Evolutionary conservation across 2,329 filamentous ascomycete species (phyloP).

Genomic region (Fusarium musae): DNA sequence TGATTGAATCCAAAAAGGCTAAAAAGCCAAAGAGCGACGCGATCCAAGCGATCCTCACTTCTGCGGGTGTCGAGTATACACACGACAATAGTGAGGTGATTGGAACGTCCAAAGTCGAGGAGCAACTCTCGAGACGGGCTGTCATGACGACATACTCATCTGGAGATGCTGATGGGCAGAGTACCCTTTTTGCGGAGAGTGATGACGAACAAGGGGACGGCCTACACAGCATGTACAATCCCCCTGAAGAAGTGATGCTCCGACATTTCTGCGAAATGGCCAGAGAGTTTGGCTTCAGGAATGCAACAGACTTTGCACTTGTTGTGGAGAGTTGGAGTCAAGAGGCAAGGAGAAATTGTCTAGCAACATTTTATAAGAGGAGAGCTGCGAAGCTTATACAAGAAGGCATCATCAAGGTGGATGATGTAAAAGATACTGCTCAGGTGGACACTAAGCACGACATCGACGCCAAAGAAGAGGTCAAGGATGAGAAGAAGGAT

Average conservation of each 20-base stretch:
- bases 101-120: conserved; percentile 91
- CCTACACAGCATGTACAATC: conserved; percentile 67
- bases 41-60: conserved; percentile 87
- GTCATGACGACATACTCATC: conserved; percentile 65
- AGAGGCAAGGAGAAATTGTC: conserved; percentile 78
- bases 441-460: conserved; percentile 11
- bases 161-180: conserved; percentile 60
- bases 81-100: conserved; percentile 97
- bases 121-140: conserved; percentile 81
- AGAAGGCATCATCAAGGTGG: conserved; percentile 39
- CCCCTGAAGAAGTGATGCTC: conserved; percentile 76
- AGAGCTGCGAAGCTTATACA: conserved; percentile 65
- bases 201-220: conserved; percentile 50
- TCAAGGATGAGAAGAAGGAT: conserved; percentile 26
- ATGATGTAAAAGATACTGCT: conserved; percentile 42
- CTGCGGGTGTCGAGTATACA: conserved; percentile 91
- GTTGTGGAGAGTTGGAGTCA: conserved; percentile 92
- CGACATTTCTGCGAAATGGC: conserved; percentile 95
- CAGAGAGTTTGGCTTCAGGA: conserved; percentile 77
- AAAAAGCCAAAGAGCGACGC: conserved; percentile 71
- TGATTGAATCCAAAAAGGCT: conserved; percentile 49
- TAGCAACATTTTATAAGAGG: conserved; percentile 82
- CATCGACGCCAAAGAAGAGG: conserved; percentile 11
- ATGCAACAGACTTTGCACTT: conserved; percentile 85
- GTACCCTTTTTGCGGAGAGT: conserved; percentile 68